Evolutionary conservation across 345 rosid species (phyloP).

Genomic region (Passiflora organensis): DNA sequence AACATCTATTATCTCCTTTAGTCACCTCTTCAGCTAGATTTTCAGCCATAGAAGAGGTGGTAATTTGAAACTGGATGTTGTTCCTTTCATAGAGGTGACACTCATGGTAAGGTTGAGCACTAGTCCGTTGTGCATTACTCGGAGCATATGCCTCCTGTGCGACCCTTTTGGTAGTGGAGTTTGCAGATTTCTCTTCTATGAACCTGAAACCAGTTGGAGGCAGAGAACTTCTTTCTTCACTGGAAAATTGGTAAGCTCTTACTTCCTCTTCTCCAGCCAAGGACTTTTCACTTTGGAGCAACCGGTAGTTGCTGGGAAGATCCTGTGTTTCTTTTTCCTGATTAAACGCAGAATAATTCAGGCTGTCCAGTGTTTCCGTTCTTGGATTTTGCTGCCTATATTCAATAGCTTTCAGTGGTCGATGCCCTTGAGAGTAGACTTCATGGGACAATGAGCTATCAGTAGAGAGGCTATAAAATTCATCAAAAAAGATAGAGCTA

Average conservation of each 20-base stretch:
- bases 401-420: slow-evolving; percentile 11
- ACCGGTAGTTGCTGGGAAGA: slow-evolving; percentile 27
- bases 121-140: slow-evolving; percentile 17
- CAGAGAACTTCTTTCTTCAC: slow-evolving; percentile 43
- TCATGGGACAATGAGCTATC: slow-evolving; percentile 28
- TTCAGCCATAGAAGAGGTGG: slow-evolving; percentile 19
- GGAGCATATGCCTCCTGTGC: slow-evolving; percentile 21
- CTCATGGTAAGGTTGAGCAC: slow-evolving; percentile 22
- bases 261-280: slow-evolving; percentile 29
- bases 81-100: slow-evolving; percentile 27
- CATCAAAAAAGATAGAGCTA: slow-evolving; percentile 37
- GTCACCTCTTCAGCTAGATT: slow-evolving; percentile 26
- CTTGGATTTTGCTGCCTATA: slow-evolving; percentile 22
- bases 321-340: slow-evolving; percentile 22
- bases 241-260: slow-evolving; percentile 25
- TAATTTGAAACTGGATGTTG: slow-evolving; percentile 21
- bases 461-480: slow-evolving; percentile 23
- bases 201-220: slow-evolving; percentile 37
- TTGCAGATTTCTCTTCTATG: slow-evolving; percentile 25
- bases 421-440: slow-evolving; percentile 6
- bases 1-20: slow-evolving; percentile 22
- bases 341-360: slow-evolving; percentile 27
- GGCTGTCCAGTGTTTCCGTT: slow-evolving; percentile 20
- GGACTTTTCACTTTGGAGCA: slow-evolving; percentile 21
- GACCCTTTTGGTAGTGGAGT: slow-evolving; percentile 14